phyloP scores from a whole-genome alignment of 2,329 filamentous ascomycete genomes.

The Fonsecaea pedrosoi region DNA sequence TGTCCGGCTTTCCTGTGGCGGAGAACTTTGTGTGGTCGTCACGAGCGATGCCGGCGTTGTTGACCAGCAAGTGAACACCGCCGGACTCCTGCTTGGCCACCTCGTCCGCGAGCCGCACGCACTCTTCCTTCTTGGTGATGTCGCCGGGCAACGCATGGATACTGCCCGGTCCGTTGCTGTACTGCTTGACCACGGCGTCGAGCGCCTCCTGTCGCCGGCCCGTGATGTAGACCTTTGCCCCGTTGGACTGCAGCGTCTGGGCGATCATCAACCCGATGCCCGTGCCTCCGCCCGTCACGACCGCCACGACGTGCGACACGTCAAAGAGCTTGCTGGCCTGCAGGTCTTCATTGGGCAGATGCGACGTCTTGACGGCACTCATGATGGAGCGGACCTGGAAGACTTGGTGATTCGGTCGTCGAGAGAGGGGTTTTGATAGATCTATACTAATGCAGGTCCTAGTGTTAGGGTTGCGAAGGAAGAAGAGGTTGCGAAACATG shows the following conservation, averaged over 20 bases:
- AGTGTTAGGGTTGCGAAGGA: neutral
- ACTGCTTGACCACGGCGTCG: constrained; percentile 54
- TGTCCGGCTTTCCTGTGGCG: constrained; percentile 56
- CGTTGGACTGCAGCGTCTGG: constrained; percentile 55
- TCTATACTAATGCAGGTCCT: neutral
- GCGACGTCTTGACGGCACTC: constrained; percentile 19
- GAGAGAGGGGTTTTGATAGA: neutral
- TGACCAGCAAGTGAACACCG: constrained; percentile 44
- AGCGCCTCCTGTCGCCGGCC: constrained; percentile 56
- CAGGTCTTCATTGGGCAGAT: constrained; percentile 38
- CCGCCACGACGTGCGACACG: constrained; percentile 44
- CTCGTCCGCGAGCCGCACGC: neutral
- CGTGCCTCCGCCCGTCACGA: constrained; percentile 47
- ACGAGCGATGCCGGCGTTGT: constrained; percentile 53
- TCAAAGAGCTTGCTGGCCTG: constrained; percentile 43
- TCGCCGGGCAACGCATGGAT: constrained; percentile 57
- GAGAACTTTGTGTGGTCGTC: constrained; percentile 61
- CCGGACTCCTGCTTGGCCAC: neutral
- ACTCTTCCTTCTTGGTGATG: constrained; percentile 54
- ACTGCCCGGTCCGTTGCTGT: constrained; percentile 55
- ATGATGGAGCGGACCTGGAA: neutral
- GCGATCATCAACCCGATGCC: constrained; percentile 58
- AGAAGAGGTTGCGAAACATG: neutral
- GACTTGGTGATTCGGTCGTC: neutral
- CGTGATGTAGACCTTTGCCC: constrained; percentile 57